Percentiles rank a stretch among this genome's conserved stretches.
Conservation (phyloP, 2,329 filamentous ascomycete genomes). For the Calonectria fujianensis region DNA sequence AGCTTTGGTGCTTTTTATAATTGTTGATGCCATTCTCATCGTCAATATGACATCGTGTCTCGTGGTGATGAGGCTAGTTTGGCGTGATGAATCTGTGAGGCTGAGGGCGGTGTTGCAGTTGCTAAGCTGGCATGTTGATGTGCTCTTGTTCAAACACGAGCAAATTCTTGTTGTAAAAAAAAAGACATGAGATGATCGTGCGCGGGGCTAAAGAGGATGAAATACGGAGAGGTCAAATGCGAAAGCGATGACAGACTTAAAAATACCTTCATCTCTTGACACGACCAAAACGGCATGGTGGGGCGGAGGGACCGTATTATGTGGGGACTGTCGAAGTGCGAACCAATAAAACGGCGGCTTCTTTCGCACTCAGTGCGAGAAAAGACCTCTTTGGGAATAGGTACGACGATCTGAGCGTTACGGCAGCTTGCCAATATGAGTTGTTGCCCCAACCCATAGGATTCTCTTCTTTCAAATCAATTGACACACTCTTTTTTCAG, state of each 20-base stretch:
- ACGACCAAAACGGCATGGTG: not conserved
- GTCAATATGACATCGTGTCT: not conserved
- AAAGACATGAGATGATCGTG: not conserved
- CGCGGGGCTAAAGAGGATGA: not conserved
- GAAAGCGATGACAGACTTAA: constrained; percentile 2
- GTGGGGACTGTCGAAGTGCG: not conserved
- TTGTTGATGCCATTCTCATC: not conserved
- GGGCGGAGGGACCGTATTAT: not conserved
- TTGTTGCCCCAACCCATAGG: not conserved
- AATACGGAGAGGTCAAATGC: not conserved
- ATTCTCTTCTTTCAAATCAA: constrained; percentile 12
- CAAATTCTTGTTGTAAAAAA: not conserved
- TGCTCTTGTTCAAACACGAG: not conserved
- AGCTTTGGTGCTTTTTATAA: not conserved
- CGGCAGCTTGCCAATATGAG: not conserved
- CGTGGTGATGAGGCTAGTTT: not conserved
- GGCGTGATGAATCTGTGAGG: not conserved
- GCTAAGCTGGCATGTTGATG: not conserved
- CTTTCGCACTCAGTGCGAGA: constrained; percentile 7
- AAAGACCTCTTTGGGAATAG: not conserved
- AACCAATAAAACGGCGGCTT: not conserved
- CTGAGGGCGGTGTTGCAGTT: not conserved
- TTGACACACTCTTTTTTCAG: not conserved
- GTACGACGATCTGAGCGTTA: not conserved
- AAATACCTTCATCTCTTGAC: constrained; percentile 5